A percentile compares a stretch with the other conserved stretches of the same genome.
Conservation (phyloP, 2,329 filamentous ascomycete genomes). For the Pseudogymnoascus sp. region DNA sequence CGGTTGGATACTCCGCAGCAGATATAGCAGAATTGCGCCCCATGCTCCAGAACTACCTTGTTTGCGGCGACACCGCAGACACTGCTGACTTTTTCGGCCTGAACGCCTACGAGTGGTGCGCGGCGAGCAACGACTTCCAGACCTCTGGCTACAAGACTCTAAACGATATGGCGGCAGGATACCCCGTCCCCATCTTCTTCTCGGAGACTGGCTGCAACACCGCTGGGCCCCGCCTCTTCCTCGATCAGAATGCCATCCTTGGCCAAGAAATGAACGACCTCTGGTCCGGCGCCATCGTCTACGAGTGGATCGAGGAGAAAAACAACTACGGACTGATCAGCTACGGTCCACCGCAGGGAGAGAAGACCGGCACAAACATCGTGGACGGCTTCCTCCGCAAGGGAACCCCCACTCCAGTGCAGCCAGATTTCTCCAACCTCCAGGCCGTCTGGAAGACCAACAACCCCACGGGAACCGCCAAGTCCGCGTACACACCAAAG, state of each 20-base stretch:
- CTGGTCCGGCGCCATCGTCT: slow-evolving; percentile 72
- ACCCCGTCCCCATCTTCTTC: slow-evolving; percentile 81
- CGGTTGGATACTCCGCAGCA: slow-evolving; percentile 78
- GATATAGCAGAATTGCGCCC: slow-evolving; percentile 64
- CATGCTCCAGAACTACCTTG: slow-evolving; percentile 62
- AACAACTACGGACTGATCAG: slow-evolving; percentile 76
- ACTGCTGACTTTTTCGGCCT: slow-evolving; percentile 75
- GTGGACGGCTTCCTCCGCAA: slow-evolving; percentile 59
- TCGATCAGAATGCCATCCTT: slow-evolving; percentile 70
- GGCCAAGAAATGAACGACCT: slow-evolving; percentile 60
- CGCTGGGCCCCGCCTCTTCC: slow-evolving; percentile 51
- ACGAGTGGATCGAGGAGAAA: slow-evolving; percentile 81
- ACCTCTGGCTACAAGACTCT: slow-evolving; percentile 62
- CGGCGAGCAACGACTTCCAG: slow-evolving; percentile 45
- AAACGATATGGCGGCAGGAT: slow-evolving; percentile 56
- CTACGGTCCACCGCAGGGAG: slow-evolving; percentile 55
- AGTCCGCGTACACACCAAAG: slow-evolving; percentile 54
- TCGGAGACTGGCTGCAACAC: slow-evolving; percentile 81
- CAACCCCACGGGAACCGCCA: slow-evolving; percentile 58
- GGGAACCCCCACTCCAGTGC: slow-evolving; percentile 64
- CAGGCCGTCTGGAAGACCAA: slow-evolving; percentile 67
- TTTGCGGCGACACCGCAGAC: slow-evolving; percentile 62
- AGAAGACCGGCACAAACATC: slow-evolving; percentile 44
- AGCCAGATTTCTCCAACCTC: slow-evolving; percentile 71
- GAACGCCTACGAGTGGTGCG: slow-evolving; percentile 78